Evolutionary conservation across 257 asterid genomes (phyloP), one percentile per base, ranked within the genome.

Genomic region (Lithospermum erythrorhizon): DNA sequence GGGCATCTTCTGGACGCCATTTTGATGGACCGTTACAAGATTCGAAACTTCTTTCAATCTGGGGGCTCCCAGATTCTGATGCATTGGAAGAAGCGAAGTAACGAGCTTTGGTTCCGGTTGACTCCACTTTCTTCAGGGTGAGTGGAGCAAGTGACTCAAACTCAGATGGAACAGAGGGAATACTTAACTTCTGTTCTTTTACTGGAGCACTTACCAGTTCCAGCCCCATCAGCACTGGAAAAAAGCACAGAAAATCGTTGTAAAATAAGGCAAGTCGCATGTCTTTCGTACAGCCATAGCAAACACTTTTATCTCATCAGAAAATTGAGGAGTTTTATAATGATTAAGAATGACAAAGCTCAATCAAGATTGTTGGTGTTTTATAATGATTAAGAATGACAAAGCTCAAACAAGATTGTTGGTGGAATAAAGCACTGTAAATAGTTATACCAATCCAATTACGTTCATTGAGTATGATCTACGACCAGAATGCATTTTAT

Each of bases 1-100:
- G 76, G 68, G 90, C 85, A 72, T 83, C 95, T 64, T 86, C 84
- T 59, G 95, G 95, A 64, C 64, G 78, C 95, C 98, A 91, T 78
- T 75, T 83, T 61, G 95, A n/a, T 41, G 68, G 75, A 61, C 77
- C 85, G 53, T 82, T 80, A 59, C 59, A 64, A 56, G 68, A 66
- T 24, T 73, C 78, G 58, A 58, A 58, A 65, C 62, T 82, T 25
- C 79, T 73, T 76, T 79, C 83, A 71, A 81, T 25, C 69, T 51
- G 64, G 60, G 61, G 58, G 37, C 69, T 61, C 61, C 45, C 78
- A 49, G 73, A 53, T 65, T 69, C 86, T 62, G 77, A 72, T 63
- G 67, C 71, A 72, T 69, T 49, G 47, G 59, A 73, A 47, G 81
- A 61, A 68, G 78, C 62, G 11, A 83, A 72, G 66, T 53, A 69